Base-by-base conservation (phyloP, 768 basidiomycete genomes). In the Dacryopinax primogenitus region DNA sequence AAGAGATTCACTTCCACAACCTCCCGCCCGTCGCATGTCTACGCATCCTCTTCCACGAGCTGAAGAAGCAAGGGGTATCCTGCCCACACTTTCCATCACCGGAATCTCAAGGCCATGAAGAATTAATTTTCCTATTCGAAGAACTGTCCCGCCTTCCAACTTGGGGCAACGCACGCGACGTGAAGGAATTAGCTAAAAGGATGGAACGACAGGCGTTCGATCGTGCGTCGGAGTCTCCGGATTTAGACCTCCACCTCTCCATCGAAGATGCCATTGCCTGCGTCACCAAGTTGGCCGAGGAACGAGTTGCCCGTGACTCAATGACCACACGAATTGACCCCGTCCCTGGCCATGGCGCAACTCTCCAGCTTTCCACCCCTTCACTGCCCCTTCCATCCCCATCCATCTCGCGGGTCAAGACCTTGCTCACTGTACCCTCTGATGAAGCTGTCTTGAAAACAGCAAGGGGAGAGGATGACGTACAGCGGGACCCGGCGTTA, bases 121-220 rank as follows among this genome's bases (percentile, higher is more conserved):
- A 74, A 44, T 78, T 85, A 76, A 70, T 73, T n/a, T 68, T 66
- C 0, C 28, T 79, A 11, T 68, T 86, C 64, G 65, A 71, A 6
- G 66, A 78, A 15, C 74, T 86, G 67, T 75, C 81, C 7, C 39
- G 66, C 11, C 73, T 86, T 0, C 75, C 77, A 2, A 80, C 81
- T 0, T 87, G 86, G 86, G 86, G 85, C 15, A 87, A 87, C 62
- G 86, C 85, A 1, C 79, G 85, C 6, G 86, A 87, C 67, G 77
- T 86, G 71, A 76, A 81, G 63, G 81, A 81, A 0, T 73, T 86
- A 3, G 73, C 82, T 0, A 82, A 80, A 69, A 72, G 77, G 45
- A 78, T 87, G 75, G 72, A 78, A 12, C 73, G 76, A 18, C 33
- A 69, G 1, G 83, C 80, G 0, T 76, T 81, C 51, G 70, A 74